Conservation (phyloP, 2,329 filamentous ascomycete species). For the Trichoderma breve region DNA sequence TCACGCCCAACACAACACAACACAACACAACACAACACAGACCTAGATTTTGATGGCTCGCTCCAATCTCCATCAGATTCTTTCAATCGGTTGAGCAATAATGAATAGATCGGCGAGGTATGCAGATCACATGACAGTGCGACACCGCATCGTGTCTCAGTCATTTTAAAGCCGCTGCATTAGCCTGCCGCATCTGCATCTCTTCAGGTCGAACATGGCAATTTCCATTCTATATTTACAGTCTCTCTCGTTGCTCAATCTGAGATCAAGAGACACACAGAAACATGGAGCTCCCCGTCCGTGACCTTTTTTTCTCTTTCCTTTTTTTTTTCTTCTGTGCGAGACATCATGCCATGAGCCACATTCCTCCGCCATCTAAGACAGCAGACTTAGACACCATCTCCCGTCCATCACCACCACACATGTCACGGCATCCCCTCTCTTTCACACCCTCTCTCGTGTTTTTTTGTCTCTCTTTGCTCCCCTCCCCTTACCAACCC, state of each 20-base stretch:
- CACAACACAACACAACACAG: neutral
- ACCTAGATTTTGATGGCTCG: neutral
- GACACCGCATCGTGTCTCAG: slow-evolving; percentile 7
- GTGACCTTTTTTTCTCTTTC: neutral
- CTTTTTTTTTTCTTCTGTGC: neutral
- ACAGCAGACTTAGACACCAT: slow-evolving; percentile 9
- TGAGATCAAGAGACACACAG: neutral
- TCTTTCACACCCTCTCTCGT: slow-evolving; percentile 17
- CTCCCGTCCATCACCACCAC: neutral
- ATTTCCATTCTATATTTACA: neutral
- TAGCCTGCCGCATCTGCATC: neutral
- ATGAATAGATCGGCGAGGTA: neutral
- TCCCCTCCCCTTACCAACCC: neutral
- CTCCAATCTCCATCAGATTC: neutral
- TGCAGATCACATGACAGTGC: slow-evolving; percentile 11
- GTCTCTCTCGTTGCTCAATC: neutral
- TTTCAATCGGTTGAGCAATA: neutral
- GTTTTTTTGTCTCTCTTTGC: neutral
- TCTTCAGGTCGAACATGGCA: neutral
- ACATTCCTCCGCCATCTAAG: slow-evolving; percentile 11
- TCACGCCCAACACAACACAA: neutral
- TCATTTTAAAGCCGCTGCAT: neutral
- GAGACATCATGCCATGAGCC: neutral
- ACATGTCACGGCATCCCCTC: neutral
- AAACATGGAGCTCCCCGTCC: neutral